phyloP scores from a whole-genome alignment of 257 asterid species.

The Craterostigma plantagineum region DNA sequence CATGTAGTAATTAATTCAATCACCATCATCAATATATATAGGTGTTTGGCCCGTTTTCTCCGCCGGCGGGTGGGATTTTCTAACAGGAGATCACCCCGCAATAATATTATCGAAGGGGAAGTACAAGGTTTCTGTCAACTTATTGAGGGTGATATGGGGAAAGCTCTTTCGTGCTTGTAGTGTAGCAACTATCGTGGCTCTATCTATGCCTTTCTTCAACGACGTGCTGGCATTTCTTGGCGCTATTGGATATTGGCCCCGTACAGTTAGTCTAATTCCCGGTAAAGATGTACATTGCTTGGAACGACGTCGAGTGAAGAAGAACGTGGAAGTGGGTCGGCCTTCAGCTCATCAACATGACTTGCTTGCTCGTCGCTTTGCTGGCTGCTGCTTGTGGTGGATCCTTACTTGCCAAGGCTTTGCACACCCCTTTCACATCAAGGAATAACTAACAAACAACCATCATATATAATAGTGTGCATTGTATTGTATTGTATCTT shows the following conservation, averaged over 20 bases:
- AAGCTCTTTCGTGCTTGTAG: constrained; percentile 22
- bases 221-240: constrained; percentile 28
- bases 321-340: too few relatives aligned
- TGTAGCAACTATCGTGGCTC: constrained; percentile 28
- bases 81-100: neutral
- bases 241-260: constrained; percentile 54
- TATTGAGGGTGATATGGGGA: constrained; percentile 33
- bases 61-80: neutral
- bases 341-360: too few relatives aligned
- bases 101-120: too few relatives aligned
- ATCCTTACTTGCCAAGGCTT: constrained; percentile 19
- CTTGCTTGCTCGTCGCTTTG: constrained; percentile 22
- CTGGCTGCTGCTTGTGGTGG: too few relatives aligned
- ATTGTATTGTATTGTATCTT: too few relatives aligned
- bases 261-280: constrained; percentile 21
- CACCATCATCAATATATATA: too few relatives aligned
- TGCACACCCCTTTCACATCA: constrained; percentile 16
- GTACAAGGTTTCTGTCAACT: constrained; percentile 9
- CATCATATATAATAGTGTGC: too few relatives aligned
- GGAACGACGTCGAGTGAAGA: constrained; percentile 9
- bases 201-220: constrained; percentile 50
- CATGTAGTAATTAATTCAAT: too few relatives aligned
- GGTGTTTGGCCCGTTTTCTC: neutral
- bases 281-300: constrained; percentile 25
- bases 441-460: too few relatives aligned